These are phyloP conservation scores for Wickerhamomyces rabaulensis DNA, from an alignment of 805 yeast genomes.

Conservation along the genomic window DNA sequence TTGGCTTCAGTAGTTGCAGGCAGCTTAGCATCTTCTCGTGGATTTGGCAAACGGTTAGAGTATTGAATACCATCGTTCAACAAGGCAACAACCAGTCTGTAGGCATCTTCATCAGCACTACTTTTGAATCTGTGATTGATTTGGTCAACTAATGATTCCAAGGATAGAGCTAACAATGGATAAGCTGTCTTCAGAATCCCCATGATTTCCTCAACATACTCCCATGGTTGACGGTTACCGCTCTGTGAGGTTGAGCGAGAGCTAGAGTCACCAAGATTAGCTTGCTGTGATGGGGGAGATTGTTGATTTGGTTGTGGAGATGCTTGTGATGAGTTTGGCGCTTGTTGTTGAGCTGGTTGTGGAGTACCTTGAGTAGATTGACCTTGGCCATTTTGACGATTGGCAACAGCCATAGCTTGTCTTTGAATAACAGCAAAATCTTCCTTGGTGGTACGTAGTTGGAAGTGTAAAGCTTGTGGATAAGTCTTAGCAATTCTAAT, in stretches of 20 bases:
- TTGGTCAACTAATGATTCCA: constrained; percentile 95
- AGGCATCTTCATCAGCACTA: constrained; percentile 93
- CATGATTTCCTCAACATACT: constrained; percentile 87
- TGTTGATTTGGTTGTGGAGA: constrained; percentile 3
- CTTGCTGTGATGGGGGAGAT: background rate
- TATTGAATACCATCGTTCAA: constrained; percentile 92
- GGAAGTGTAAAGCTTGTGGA: constrained; percentile 97
- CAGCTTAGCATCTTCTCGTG: constrained; percentile 80
- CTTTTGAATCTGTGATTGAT: constrained; percentile 90
- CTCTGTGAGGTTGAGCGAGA: background rate
- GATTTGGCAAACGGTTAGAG: constrained; percentile 78
- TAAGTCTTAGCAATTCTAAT: constrained; percentile 91
- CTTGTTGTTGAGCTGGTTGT: constrained; percentile 4
- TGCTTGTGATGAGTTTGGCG: constrained; percentile 6
- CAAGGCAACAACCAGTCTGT: constrained; percentile 85
- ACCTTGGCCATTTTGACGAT: constrained; percentile 20
- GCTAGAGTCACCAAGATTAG: background rate
- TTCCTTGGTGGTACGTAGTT: constrained; percentile 89
- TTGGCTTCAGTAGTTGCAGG: constrained; percentile 91
- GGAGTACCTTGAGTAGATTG: constrained; percentile 4
- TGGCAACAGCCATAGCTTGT: constrained; percentile 54
- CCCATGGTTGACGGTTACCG: constrained; percentile 78
- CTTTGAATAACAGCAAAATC: constrained; percentile 85
- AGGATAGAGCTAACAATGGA: constrained; percentile 84
- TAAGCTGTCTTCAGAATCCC: constrained; percentile 94